Evolutionary conservation across 2,329 filamentous ascomycete genomes (phyloP), one percentile per base, ranked within the genome.

Genomic region (Botrytis medusae): DNA sequence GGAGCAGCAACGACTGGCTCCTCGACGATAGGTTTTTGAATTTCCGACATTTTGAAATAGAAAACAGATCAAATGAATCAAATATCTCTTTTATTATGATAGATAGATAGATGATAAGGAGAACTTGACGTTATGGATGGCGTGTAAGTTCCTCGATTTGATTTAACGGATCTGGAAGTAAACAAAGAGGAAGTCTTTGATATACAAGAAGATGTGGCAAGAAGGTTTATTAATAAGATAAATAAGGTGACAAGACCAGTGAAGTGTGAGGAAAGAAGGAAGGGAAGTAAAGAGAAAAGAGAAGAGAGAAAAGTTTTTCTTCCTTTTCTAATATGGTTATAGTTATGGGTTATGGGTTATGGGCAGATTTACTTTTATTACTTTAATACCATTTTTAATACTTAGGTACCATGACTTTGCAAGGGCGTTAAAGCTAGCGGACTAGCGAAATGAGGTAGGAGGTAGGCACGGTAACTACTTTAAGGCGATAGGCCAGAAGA

Each of bases 11-110:
- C 80, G 62, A 80, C 79, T 73, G 80, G 77, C 75, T 80, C 85
- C 83, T 91, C 90, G 80, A 68, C 48, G 29, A 88, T 86, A 82
- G 90, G 87, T 86, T 94, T 93, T 84, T 90, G 87, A 83, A 86
- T 86, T 81, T 93, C 91, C 85, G 92, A 90, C 80, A 81, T 81
- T n/a, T 65, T 81, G 75, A 73, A 74, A 76, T 37, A 61, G 59
- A 76, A 75, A 75, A 74, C 74, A 73, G 75, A 77, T 75, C 74
- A 71, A 74, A 74, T 71, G 62, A 62, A 73, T 60, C 25, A 34
- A 69, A 46, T 34, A 69, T 62, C 29, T 22, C 12, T 44, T 69
- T 25, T n/a, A 5, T 69, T 74, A 29, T 74, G 59, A 72, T 72
- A 75, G 77, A 75, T 70, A 73, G 77, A 76, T 76, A 77, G 76